Evolutionary conservation across 768 basidiomycete species (phyloP).

Genomic region (Tephrocybe sp.): DNA sequence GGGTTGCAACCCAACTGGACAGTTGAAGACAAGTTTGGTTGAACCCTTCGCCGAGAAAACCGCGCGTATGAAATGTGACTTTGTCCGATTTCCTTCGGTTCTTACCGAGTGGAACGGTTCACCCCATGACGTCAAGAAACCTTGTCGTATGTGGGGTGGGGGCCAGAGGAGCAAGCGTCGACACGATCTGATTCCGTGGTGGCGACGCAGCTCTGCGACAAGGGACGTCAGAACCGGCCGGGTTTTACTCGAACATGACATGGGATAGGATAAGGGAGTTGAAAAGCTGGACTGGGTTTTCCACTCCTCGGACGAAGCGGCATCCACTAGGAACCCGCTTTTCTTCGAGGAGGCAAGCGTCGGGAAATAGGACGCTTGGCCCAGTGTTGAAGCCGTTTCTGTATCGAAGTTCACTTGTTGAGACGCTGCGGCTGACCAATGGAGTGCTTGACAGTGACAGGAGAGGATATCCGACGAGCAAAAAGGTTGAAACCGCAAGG

Average conservation of each 20-base stretch:
- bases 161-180: not conserved
- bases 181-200: constrained; percentile 11
- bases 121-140: constrained; percentile 13
- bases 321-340: constrained; percentile 2
- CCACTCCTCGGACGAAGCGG: constrained; percentile 15
- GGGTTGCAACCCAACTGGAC: constrained; percentile 5
- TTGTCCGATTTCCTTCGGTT: not conserved
- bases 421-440: not conserved
- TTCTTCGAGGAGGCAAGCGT: not conserved
- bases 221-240: constrained; percentile 6
- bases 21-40: not conserved
- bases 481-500: not conserved
- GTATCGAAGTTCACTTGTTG: not conserved
- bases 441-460: too few species aligned
- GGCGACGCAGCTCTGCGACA: not conserved
- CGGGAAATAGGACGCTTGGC: not conserved
- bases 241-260: constrained; percentile 7
- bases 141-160: not conserved
- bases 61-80: constrained; percentile 9
- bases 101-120: constrained; percentile 7
- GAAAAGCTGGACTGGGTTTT: constrained; percentile 1
- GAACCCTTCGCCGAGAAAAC: constrained; percentile 13
- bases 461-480: too few species aligned
- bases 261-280: constrained; percentile 8
- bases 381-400: not conserved